phyloP scores from a whole-genome alignment of 257 asterid genomes.

The Fraxinus pennsylvanica region DNA sequence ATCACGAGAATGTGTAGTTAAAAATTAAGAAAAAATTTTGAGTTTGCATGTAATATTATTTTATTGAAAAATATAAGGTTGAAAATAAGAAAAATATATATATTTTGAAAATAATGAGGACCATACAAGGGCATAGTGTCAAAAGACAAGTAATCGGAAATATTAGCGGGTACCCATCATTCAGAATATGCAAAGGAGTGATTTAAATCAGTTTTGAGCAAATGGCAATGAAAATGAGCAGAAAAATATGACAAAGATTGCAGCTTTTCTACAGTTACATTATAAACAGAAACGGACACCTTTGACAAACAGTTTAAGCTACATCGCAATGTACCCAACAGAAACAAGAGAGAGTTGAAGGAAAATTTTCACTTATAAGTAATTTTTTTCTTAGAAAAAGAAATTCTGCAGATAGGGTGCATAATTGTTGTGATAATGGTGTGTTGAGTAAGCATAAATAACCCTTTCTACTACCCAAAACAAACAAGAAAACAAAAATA shows the following conservation, averaged over 20 bases:
- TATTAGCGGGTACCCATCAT: slow-evolving; percentile 45
- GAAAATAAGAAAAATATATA: too few species aligned
- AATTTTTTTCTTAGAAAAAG: neutral
- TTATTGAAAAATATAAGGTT: too few species aligned
- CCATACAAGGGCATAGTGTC: too few species aligned
- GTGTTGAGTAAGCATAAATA: slow-evolving; percentile 46
- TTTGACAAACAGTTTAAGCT: neutral
- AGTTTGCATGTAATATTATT: too few species aligned
- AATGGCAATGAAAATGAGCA: slow-evolving; percentile 30
- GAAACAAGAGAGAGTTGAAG: slow-evolving; percentile 6
- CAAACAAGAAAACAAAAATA: slow-evolving; percentile 29
- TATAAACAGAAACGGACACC: slow-evolving; percentile 17
- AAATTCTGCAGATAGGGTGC: slow-evolving; percentile 15
- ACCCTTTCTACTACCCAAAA: slow-evolving; percentile 25
- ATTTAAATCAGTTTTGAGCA: slow-evolving; percentile 26
- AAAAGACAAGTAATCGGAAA: slow-evolving; percentile 3
- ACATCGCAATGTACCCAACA: slow-evolving; percentile 5
- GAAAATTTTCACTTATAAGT: too few species aligned
- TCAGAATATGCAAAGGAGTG: slow-evolving; percentile 23
- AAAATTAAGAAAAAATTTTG: too few species aligned
- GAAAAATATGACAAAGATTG: slow-evolving; percentile 21
- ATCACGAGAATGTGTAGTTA: too few species aligned
- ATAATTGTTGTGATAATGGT: slow-evolving; percentile 33
- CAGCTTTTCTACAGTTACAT: slow-evolving; percentile 33
- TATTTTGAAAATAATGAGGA: too few species aligned